A percentile compares a stretch with the other conserved stretches of the same genome.
Conservation (phyloP, 225 moss, liverwort and hornwort species). For the Physcomitrium patens region DNA sequence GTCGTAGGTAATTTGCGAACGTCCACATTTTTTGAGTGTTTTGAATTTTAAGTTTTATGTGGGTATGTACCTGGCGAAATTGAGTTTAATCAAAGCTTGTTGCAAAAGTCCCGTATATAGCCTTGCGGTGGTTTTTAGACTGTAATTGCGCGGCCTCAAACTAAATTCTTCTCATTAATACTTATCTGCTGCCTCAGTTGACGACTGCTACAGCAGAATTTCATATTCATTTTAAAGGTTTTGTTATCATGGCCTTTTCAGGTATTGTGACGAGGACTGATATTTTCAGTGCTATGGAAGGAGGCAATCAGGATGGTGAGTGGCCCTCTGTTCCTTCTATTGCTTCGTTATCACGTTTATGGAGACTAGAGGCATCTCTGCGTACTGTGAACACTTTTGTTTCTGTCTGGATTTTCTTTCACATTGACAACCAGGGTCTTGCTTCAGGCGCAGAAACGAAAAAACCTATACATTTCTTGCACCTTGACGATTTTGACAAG, state of each 20-base stretch:
- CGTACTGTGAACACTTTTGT: too few species aligned
- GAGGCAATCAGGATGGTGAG: conserved; percentile 29
- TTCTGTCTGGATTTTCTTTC: not conserved
- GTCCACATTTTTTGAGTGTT: not conserved
- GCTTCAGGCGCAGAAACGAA: conserved; percentile 44
- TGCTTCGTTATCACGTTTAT: too few species aligned
- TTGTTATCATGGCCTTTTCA: conserved; percentile 32
- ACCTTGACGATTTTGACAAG: conserved; percentile 79
- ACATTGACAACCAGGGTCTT: conserved; percentile 7
- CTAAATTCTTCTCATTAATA: not conserved
- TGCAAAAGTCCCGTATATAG: not conserved
- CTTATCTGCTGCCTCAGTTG: not conserved
- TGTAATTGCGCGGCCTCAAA: not conserved
- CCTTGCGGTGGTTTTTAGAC: too few species aligned
- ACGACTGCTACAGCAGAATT: not conserved
- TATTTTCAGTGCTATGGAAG: conserved; percentile 77
- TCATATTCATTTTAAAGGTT: not conserved
- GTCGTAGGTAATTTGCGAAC: conserved; percentile 64
- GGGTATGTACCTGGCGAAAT: not conserved
- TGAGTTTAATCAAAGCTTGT: not conserved
- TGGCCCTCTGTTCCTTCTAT: not conserved
- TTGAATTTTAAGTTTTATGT: not conserved
- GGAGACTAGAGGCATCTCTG: too few species aligned
- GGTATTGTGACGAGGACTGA: conserved; percentile 94
- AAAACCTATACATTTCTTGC: conserved; percentile 64